phyloP scores from a whole-genome alignment of 768 basidiomycete genomes.

The Erythrobasidium yunnanense region DNA sequence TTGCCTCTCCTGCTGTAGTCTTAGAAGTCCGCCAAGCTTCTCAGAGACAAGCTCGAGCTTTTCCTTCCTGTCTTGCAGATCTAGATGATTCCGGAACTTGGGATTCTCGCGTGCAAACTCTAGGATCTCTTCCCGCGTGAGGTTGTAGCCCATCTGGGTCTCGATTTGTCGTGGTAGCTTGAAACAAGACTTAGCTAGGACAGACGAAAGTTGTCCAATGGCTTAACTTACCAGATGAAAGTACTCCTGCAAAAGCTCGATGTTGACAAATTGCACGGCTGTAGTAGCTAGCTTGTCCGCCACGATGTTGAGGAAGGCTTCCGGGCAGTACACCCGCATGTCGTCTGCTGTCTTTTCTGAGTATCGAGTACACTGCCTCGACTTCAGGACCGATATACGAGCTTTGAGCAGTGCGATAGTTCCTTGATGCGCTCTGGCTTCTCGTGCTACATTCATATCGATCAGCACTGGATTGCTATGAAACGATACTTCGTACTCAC shows the following conservation, averaged over 20 bases:
- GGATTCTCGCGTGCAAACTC: conserved; percentile 95
- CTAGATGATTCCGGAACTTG: conserved; percentile 68
- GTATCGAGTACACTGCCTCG: conserved; percentile 58
- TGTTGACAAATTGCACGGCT: conserved; percentile 96
- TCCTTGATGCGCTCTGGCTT: conserved; percentile 78
- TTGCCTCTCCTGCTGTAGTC: conserved; percentile 65
- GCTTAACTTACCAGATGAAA: conserved; percentile 70
- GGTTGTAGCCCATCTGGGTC: conserved; percentile 76
- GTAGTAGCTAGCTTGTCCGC: conserved; percentile 94
- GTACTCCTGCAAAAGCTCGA: conserved; percentile 93
- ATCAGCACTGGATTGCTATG: not conserved
- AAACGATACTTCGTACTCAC: conserved; percentile 46
- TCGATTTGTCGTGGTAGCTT: conserved; percentile 98
- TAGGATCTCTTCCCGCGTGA: conserved; percentile 79
- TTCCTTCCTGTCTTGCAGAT: conserved; percentile 91
- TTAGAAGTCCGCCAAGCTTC: conserved; percentile 91
- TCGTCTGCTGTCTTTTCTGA: conserved; percentile 60
- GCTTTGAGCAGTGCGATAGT: conserved; percentile 72
- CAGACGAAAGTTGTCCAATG: not conserved
- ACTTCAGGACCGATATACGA: conserved; percentile 72
- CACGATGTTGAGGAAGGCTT: conserved; percentile 90
- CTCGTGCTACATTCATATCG: conserved; percentile 55
- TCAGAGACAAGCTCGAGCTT: conserved; percentile 64
- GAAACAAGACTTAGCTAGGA: not conserved
- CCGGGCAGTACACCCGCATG: conserved; percentile 81